Evolutionary conservation across 2,329 filamentous ascomycete species (phyloP), one percentile per base, ranked within the genome.

Genomic region (Monilinia laxa): DNA sequence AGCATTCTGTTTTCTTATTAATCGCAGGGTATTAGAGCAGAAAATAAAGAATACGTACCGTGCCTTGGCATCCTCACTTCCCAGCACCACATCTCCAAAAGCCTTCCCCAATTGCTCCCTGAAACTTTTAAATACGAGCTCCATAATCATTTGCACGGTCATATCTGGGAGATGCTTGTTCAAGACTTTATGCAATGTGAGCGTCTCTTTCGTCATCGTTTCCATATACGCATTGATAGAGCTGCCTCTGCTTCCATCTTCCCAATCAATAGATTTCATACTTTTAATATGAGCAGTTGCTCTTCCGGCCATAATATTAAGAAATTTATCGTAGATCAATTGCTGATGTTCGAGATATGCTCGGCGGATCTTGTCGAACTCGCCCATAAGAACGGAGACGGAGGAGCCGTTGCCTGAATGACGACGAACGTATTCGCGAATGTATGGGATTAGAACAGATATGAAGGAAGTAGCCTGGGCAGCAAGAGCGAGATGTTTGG

Each of bases 401-500:
- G 81, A 81, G 5, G 78, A 71, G 7, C 82, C 82, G 0, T 82
- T 81, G 12, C 81, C 82, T 2, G 78, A 79, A 73, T 96, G 91
- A 2, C 95, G 87, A 14, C 95, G 89, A 28, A 96, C 87, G 72
- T 96, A 97, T 78, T 98, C 95, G 55, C 94, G 88, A 38, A 97
- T 85, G 75, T 98, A 93, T 0, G 95, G 94, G 5, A 97, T 89
- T 1, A 98, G 82, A 0, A 92, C 88, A 31, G 93, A 90, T 56
- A 96, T 87, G 76, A 99, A 97, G 55, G 90, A 90, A 25, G 98
- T 80, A 0, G 93, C 91, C 77, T 97, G 94, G 0, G 91, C 93
- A 2, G 95, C 93, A 23, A 98, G 86, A 0, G 95, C 93, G 1
- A 99, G 85, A 78, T 99, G 94, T 73, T 95, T 95, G 0, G 95